phyloP scores from a whole-genome alignment of 1,284 basidiomycete species.

The Dichomitus squalens region DNA sequence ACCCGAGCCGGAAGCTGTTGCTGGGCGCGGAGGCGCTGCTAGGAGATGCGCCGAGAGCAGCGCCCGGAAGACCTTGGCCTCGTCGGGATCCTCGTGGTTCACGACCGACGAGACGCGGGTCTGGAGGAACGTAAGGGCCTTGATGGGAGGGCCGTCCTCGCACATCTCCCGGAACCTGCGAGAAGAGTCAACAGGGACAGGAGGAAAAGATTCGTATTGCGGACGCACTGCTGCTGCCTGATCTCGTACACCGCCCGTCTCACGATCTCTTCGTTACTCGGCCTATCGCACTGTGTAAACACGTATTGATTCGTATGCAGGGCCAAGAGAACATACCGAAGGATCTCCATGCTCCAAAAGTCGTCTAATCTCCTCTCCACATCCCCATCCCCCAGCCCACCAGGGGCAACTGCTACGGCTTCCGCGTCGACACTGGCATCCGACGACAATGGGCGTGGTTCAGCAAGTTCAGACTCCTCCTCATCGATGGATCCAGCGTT shows the following conservation, averaged over 20 bases:
- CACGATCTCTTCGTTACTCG: constrained; percentile 58
- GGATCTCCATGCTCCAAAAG: constrained; percentile 73
- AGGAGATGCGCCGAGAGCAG: constrained; percentile 74
- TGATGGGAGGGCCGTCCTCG: constrained; percentile 60
- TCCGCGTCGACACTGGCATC: neutral
- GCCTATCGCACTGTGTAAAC: constrained; percentile 41
- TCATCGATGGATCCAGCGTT: constrained; percentile 49
- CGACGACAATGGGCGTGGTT: neutral
- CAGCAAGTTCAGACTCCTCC: constrained; percentile 11
- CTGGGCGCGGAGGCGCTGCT: constrained; percentile 28
- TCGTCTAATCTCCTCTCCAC: constrained; percentile 63
- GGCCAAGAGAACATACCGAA: constrained; percentile 46
- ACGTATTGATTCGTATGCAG: neutral
- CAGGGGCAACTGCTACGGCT: constrained; percentile 17
- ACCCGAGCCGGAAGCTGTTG: neutral
- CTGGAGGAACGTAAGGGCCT: constrained; percentile 72
- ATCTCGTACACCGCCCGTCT: constrained; percentile 61
- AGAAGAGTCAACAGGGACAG: neutral
- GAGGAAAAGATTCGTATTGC: neutral
- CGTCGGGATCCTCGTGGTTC: constrained; percentile 62
- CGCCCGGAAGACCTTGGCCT: constrained; percentile 62
- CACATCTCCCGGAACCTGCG: constrained; percentile 79
- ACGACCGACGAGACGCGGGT: constrained; percentile 70
- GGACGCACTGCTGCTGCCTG: constrained; percentile 67
- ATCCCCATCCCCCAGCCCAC: constrained; percentile 20